Percentiles rank a stretch among this genome's conserved stretches.
These are phyloP conservation scores for Cladosporium colombiae DNA, from an alignment of 2,329 filamentous ascomycete genomes.

Conservation along the genomic window DNA sequence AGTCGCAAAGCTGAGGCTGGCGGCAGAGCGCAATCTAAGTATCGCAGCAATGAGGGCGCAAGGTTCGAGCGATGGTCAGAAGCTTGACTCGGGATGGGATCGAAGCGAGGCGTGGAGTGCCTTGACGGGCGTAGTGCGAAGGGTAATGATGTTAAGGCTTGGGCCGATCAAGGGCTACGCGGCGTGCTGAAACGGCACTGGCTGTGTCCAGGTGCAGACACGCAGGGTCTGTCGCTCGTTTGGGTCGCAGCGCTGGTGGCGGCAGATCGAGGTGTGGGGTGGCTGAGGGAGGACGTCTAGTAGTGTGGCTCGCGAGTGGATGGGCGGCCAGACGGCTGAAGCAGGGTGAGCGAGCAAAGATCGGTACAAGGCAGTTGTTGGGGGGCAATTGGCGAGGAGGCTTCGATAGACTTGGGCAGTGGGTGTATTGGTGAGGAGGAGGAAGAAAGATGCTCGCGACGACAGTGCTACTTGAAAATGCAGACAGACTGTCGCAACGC, in stretches of 20 bases:
- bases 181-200: conserved; percentile 13
- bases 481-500: background rate
- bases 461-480: background rate
- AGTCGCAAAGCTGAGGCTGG: background rate
- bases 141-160: conserved; percentile 13
- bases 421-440: background rate
- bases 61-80: conserved; percentile 9
- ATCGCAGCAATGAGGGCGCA: background rate
- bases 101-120: background rate
- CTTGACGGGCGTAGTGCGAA: background rate
- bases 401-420: background rate
- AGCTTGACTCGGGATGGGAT: background rate
- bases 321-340: background rate
- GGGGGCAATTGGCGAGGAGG: background rate
- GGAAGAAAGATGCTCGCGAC: background rate
- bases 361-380: background rate
- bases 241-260: background rate
- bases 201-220: background rate
- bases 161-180: conserved; percentile 6
- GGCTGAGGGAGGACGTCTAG: background rate
- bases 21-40: conserved; percentile 5
- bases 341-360: background rate
- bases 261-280: background rate
- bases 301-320: background rate
- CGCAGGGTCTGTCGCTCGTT: background rate